phyloP scores from a whole-genome alignment of 345 rosid genomes.

The Luvunga scandens region DNA sequence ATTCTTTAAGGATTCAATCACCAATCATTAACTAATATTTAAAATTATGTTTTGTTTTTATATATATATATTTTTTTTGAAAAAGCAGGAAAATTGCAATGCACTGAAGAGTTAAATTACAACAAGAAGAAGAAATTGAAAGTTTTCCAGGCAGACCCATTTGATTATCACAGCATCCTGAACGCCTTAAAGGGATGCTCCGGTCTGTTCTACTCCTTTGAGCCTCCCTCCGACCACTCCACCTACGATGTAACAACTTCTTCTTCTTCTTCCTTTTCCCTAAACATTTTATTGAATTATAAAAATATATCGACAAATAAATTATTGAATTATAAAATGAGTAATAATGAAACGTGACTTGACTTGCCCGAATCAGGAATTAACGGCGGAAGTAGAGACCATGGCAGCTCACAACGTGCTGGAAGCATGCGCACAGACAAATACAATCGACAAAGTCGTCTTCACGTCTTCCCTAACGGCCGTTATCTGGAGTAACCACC shows the following conservation, averaged over 20 bases:
- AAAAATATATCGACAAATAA: too few species aligned
- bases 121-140: slow-evolving; percentile 40
- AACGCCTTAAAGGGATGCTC: slow-evolving; percentile 54
- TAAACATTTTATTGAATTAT: too few species aligned
- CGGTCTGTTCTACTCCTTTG: slow-evolving; percentile 57
- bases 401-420: slow-evolving; percentile 66
- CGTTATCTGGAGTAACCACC: slow-evolving; percentile 47
- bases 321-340: not conserved
- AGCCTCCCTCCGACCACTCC: slow-evolving; percentile 47
- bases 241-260: slow-evolving; percentile 44
- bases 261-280: not conserved
- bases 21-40: not conserved
- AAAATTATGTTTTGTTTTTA: too few species aligned
- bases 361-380: slow-evolving; percentile 35
- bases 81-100: slow-evolving; percentile 23
- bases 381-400: slow-evolving; percentile 60
- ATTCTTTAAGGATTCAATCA: not conserved
- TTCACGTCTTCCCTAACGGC: slow-evolving; percentile 63
- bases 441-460: slow-evolving; percentile 58
- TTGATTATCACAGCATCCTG: slow-evolving; percentile 56
- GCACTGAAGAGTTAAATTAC: slow-evolving; percentile 7
- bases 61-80: too few species aligned
- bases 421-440: slow-evolving; percentile 67
- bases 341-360: not conserved
- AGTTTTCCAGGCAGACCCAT: slow-evolving; percentile 49